These are phyloP conservation scores for Rhizopogon rudus DNA, from an alignment of 768 basidiomycete species.

Conservation along the genomic window DNA sequence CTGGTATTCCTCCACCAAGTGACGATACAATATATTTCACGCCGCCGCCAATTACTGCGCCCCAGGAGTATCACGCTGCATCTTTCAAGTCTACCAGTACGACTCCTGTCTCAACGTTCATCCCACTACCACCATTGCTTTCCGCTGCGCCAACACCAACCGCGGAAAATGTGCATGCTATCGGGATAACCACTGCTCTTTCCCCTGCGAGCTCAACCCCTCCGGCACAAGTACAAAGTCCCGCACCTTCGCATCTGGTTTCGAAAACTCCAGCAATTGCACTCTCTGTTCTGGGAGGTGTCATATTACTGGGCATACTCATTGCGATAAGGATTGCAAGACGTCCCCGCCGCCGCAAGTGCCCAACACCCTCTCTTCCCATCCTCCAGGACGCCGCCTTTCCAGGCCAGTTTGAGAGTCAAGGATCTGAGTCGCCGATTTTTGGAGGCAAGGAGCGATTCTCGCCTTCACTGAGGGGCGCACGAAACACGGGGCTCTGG, in stretches of 20 bases:
- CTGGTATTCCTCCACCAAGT: slow-evolving; percentile 24
- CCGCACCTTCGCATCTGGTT: slow-evolving; percentile 31
- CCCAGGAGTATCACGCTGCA: slow-evolving; percentile 6
- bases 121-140: slow-evolving; percentile 22
- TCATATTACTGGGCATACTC: slow-evolving; percentile 43
- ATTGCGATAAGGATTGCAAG: slow-evolving; percentile 43
- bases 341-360: slow-evolving; percentile 47
- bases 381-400: slow-evolving; percentile 55
- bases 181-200: slow-evolving; percentile 8
- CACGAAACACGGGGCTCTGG: slow-evolving; percentile 44
- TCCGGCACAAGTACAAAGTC: neutral
- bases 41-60: slow-evolving; percentile 18
- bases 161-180: neutral
- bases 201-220: slow-evolving; percentile 3
- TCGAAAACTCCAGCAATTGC: slow-evolving; percentile 46
- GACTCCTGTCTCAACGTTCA: slow-evolving; percentile 14
- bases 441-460: slow-evolving; percentile 74
- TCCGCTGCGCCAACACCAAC: neutral
- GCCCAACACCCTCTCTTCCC: slow-evolving; percentile 70
- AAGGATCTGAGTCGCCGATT: slow-evolving; percentile 58
- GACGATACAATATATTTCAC: slow-evolving; percentile 4
- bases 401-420: slow-evolving; percentile 37
- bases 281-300: slow-evolving; percentile 46
- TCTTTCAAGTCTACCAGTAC: slow-evolving; percentile 2
- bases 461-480: slow-evolving; percentile 29